phyloP scores from a whole-genome alignment of 768 basidiomycete genomes.

The Amanita inopinata region DNA sequence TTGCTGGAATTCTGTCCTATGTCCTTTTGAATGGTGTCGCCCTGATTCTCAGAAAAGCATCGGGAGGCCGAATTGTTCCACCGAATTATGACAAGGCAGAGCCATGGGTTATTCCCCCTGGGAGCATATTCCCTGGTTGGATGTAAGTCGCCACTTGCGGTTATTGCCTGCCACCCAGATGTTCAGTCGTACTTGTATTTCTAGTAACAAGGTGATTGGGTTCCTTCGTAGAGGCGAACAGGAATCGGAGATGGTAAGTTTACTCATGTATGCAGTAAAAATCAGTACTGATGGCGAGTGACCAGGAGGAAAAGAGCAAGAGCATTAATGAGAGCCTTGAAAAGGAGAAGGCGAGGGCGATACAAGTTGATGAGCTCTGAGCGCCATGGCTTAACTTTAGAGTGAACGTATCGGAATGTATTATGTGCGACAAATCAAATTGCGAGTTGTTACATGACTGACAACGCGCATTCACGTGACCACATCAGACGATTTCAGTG shows the following conservation, averaged over 20 bases:
- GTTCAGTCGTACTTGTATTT: neutral
- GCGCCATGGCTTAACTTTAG: no score
- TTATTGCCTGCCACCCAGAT: neutral
- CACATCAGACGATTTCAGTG: neutral
- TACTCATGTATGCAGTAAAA: neutral
- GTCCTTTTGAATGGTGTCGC: conserved; percentile 66
- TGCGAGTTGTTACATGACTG: no score
- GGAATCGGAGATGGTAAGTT: neutral
- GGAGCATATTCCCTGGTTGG: conserved; percentile 60
- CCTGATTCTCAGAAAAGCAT: conserved; percentile 41
- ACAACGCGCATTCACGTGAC: no score
- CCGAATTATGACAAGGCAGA: conserved; percentile 57
- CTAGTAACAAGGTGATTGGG: no score
- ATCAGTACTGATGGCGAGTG: neutral
- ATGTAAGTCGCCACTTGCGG: conserved; percentile 32
- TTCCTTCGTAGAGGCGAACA: neutral
- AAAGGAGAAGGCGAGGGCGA: neutral
- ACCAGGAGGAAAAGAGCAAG: neutral
- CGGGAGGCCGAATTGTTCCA: conserved; percentile 53
- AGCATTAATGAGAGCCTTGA: neutral
- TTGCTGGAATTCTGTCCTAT: conserved; percentile 67
- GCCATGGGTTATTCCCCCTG: conserved; percentile 63
- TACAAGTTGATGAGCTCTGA: neutral
- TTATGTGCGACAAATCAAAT: no score
- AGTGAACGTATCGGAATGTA: no score